A percentile compares a stretch with the other conserved stretches of the same genome.
These are phyloP conservation scores for Crucihimalaya himalaica DNA, from an alignment of 345 rosid species.

Conservation along the genomic window DNA sequence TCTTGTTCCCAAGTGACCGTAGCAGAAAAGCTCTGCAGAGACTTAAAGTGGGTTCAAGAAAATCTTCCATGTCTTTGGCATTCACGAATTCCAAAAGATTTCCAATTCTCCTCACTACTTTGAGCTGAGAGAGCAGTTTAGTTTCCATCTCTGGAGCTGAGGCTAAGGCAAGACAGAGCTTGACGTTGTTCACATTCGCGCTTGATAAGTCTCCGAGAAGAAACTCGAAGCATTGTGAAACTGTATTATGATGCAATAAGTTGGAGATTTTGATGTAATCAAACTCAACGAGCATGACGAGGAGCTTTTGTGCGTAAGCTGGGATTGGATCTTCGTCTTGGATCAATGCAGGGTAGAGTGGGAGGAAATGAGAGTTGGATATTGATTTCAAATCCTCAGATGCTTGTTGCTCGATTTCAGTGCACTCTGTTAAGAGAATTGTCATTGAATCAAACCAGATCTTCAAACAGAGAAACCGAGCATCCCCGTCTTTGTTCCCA, in stretches of 20 bases:
- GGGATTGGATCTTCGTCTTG: slow-evolving; percentile 99
- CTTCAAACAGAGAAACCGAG: slow-evolving; percentile 88
- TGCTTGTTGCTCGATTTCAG: slow-evolving; percentile 52
- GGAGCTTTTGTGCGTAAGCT: slow-evolving; percentile 92
- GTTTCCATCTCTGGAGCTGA: slow-evolving; percentile 97
- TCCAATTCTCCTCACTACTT: slow-evolving; percentile 83
- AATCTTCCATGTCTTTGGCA: slow-evolving; percentile 97
- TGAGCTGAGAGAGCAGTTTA: slow-evolving; percentile 77
- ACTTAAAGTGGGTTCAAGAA: slow-evolving; percentile 84
- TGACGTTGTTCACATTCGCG: slow-evolving; percentile 89
- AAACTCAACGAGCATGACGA: slow-evolving; percentile 87
- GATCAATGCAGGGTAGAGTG: slow-evolving; percentile 85
- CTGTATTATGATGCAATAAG: slow-evolving; percentile 78
- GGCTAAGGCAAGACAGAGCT: slow-evolving; percentile 84
- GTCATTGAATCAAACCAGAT: slow-evolving; percentile 85
- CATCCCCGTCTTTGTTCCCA: slow-evolving; percentile 92
- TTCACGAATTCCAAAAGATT: slow-evolving; percentile 80
- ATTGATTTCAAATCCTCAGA: slow-evolving; percentile 64
- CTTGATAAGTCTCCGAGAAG: slow-evolving; percentile 83
- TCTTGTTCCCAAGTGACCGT: slow-evolving; percentile 57
- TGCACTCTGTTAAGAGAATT: slow-evolving; percentile 66
- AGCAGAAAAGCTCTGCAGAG: slow-evolving; percentile 81
- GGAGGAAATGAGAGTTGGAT: slow-evolving; percentile 83
- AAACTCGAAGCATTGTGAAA: slow-evolving; percentile 90
- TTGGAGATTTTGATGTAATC: slow-evolving; percentile 68